Percentiles rank a stretch among this genome's conserved stretches.
Evolutionary conservation across 805 yeast species (phyloP).

Genomic region (Lipomyces orientalis): DNA sequence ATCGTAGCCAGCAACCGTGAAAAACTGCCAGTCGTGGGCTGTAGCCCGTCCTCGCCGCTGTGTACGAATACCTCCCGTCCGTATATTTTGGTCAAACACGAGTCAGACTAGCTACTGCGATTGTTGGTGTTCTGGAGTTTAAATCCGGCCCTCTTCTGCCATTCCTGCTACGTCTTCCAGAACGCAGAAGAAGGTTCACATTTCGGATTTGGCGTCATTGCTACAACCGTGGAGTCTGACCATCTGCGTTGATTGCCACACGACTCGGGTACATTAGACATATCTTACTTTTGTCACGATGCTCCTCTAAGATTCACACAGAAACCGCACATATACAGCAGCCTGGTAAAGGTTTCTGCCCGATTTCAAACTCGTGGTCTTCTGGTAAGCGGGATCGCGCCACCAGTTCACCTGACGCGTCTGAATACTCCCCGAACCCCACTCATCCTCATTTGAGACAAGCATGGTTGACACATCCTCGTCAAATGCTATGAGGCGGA

Average conservation of each 20-base stretch:
- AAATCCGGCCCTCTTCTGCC: background rate
- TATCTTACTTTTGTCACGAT: background rate
- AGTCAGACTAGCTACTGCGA: background rate
- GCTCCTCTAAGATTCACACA: background rate
- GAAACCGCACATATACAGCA: background rate
- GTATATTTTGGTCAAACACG: background rate
- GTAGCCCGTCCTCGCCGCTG: background rate
- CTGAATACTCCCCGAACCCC: background rate
- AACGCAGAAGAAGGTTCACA: background rate
- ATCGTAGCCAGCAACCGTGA: background rate
- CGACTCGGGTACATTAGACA: background rate
- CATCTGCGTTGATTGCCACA: background rate
- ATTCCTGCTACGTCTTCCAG: background rate
- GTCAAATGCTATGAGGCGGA: constrained; percentile 2
- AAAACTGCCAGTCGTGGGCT: background rate
- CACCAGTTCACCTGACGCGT: background rate
- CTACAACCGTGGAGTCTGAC: background rate
- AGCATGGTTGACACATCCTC: background rate
- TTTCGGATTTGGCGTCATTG: background rate
- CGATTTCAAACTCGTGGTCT: background rate
- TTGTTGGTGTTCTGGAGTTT: background rate
- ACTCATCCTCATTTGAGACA: background rate
- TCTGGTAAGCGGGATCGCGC: background rate
- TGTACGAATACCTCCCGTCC: background rate
- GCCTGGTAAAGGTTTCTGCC: background rate